Percentiles rank a stretch among this genome's conserved stretches.
Conservation (phyloP, 441 rosid species). For the Pelargonium cotyledonis region DNA sequence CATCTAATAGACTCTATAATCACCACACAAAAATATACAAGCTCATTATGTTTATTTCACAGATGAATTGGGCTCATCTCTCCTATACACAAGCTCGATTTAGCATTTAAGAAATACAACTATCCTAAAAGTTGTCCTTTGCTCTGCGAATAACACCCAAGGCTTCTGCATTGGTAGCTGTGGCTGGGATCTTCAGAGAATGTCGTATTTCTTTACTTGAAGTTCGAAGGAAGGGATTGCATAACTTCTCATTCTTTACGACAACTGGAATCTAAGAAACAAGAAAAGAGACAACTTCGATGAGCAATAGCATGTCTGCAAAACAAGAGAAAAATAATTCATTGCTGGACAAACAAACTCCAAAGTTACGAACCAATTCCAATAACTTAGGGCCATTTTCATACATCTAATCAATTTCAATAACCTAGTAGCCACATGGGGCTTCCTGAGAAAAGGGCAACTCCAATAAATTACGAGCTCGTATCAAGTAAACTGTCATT, state of each 20-base stretch:
- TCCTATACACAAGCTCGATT: too few relatives aligned
- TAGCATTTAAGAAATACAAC: not conserved
- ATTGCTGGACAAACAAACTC: too few relatives aligned
- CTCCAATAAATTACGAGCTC: too few relatives aligned
- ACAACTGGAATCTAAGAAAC: conserved; percentile 63
- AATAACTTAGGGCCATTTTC: not conserved
- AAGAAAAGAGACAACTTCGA: not conserved
- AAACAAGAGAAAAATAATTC: not conserved
- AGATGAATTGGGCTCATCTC: too few relatives aligned
- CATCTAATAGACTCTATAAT: too few relatives aligned
- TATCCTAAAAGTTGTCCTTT: conserved; percentile 59
- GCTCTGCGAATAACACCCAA: conserved; percentile 59
- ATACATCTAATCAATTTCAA: too few relatives aligned
- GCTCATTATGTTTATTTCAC: too few relatives aligned
- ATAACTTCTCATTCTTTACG: conserved; percentile 73
- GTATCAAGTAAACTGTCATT: too few relatives aligned
- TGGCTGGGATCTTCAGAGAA: conserved; percentile 45
- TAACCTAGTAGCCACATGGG: too few relatives aligned
- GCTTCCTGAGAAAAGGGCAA: too few relatives aligned
- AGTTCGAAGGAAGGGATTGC: conserved; percentile 89
- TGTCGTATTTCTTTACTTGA: conserved; percentile 61
- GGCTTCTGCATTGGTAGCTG: conserved; percentile 62
- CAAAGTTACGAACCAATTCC: not conserved
- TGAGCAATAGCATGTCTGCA: not conserved
- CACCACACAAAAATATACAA: too few relatives aligned